Base-by-base conservation (phyloP, 306 rosid species). In the Acacia melanoxylon region DNA sequence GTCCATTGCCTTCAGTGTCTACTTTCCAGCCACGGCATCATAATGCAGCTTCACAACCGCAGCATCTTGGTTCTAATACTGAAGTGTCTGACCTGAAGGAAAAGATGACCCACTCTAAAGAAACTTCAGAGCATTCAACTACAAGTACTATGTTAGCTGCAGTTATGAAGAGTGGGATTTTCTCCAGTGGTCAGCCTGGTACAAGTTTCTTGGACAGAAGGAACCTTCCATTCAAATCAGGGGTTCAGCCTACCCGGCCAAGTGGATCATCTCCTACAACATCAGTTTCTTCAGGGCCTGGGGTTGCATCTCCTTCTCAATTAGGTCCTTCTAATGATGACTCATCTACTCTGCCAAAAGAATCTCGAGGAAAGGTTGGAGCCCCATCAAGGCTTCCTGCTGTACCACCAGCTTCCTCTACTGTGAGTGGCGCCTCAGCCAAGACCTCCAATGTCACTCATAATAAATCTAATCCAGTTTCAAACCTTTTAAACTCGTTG, bases 401-500 rank as follows among this genome's bases (percentile, higher is more conserved):
- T 78, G 81, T 77, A 72, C 84, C 76, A n/a, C 84, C 87, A 61
- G 77, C 92, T 77, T 79, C 91, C 56, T 90, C 98, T 81, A 79
- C 81, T 54, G 70, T 65, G 29, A 87, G 75, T 69, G 82, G 80
- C 80, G 79, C 86, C 74, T 82, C 90, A 42, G 88, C 84, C 75
- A 86, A 79, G 66, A 83, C 86, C 87, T 78, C 88, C 78, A 87
- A 85, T 82, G 92, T 74, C 48, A 75, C 65, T 63, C 87, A 80
- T 48, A 90, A 75, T 54, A 78, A 68, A 75, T 56, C 89, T 42
- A 83, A 85, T 89, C 97, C 97, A 63, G 84, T 96, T 85, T 88
- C 97, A 81, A 88, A 83, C 88, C 94, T 96, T 85, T 78, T 96
- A 82, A 96, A 89, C 85, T 91, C 98, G 16, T 87, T 96, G 85